Evolutionary conservation across 768 basidiomycete species (phyloP), one percentile per base, ranked within the genome.

Genomic region (Neoboletus subvelutipes): DNA sequence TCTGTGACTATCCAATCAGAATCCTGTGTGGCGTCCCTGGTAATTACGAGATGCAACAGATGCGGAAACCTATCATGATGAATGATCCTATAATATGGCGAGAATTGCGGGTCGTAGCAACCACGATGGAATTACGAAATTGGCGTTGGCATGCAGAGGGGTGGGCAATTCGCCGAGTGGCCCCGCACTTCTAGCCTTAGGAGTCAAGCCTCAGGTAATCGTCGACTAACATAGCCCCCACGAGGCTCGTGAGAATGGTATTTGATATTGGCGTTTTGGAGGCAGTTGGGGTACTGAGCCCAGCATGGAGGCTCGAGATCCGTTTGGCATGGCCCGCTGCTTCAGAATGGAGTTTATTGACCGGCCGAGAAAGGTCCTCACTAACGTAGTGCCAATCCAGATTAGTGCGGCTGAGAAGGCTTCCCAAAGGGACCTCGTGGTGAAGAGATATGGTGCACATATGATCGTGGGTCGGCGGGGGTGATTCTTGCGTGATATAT

Each of bases 391-490:
- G 59, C 57, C 60, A 50, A 55, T 41, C 67, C 60, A 58, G 51
- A 70, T 57, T 60, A 62, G 68, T 67, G 62, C 62, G 57, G 62
- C 64, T 59, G 61, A 59, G 67, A 67, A 64, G 54, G 18, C 26
- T 52, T 57, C 56, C 67, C 28, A 55, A 64, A 58, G 20, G 0
- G 45, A 40, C 26, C 28, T 52, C 50, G 50, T 55, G 34, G 36
- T 50, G 45, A 53, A 56, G 46, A 60, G 43, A 63, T 55, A 60
- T 22, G 45, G 36, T 47, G 54, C 31, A 50, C 36, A 50, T 50
- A 69, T 69, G 67, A 71, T 31, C 68, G 59, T 56, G 49, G 37
- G 26, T 31, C 5, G 24, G 34, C 11, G 46, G 50, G 31, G 42
- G 22, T 46, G 37, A 52, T 61, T 59, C 62, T 64, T 58, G 58